Base-by-base conservation (phyloP, 208 protist genomes). In the Angomonas deanei region DNA sequence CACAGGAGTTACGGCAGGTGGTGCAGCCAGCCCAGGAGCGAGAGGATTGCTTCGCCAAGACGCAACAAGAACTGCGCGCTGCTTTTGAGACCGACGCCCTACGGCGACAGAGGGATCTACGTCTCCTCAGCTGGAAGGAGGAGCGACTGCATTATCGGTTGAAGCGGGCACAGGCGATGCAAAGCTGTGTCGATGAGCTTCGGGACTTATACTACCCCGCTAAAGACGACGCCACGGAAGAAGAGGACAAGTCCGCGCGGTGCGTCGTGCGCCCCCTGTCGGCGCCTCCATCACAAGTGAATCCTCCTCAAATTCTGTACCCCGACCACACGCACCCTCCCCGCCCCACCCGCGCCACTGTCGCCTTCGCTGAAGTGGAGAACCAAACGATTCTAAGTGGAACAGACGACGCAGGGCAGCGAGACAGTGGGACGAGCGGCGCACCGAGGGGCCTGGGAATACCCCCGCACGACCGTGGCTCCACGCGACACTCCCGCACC, bases 71-170 rank as follows among this genome's bases (percentile, higher is more conserved):
- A 11, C 56, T 91, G 31, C 50, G 70, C 34, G 62, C 59, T 1
- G 80, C 72, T 39, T 89, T 86, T 53, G 65, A 73, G 36, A 31
- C 26, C 3, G 42, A 67, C 19, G 34, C 88, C 31, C 48, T 66
- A 34, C 70, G 59, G 1, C 69, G 68, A 3, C 26, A 64, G 19
- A 70, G 82, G 0, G 49, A 68, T 48, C 39, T 33, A 31, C 78
- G 82, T 27, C 36, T 93, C 46, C 57, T 32, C 32, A 78, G 82
- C 21, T 93, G 87, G 87, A 77, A 77, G 47, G 72, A 71, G 15
- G 63, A 76, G 50, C 72, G 87, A 5, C 62, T 83, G 52, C 34
- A 83, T 0, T 56, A 89, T 36, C 74, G 79, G 13, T 31, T 86
- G 38, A 66, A 66, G 10, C 74, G 87, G 13, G 47, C 65, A 24